Base-by-base conservation (phyloP, 2,329 filamentous ascomycete genomes). In the Curvularia verruculosa region DNA sequence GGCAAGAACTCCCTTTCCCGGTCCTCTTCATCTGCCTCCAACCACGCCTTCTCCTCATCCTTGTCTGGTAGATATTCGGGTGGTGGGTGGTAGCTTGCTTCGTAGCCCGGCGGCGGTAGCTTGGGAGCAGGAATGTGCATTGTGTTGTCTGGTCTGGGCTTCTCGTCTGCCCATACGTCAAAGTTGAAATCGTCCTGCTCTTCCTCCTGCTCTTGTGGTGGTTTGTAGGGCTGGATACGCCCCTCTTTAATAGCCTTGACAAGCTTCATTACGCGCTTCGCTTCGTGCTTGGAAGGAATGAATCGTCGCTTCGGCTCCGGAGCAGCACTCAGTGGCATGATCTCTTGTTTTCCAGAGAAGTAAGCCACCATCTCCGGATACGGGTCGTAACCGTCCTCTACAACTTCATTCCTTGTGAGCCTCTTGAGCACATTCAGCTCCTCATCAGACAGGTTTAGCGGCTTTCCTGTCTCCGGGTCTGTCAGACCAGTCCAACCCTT, bases 111-210 rank as follows among this genome's bases (percentile, higher is more conserved):
- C 36, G 95, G 94, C 26, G 94, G 88, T 48, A 96, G 83, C 75
- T 99, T 99, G 5, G 95, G 95, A 1, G 95, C 94, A 15, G 95
- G 90, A 52, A 98, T 89, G 71, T 97, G 91, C 93, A 98, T 98
- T 34, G 90, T 83, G 75, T 98, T 91, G 59, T 93, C 89, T 31
- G 90, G 86, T 66, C 89, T 85, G 10, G 91, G 87, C 66, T 89
- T 86, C 77, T 99, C 94, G 71, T 98, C 91, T 52, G 94, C 92
- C 95, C 95, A 99, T 52, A 99, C 85, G 72, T 99, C 95, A 71
- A 92, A 96, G 70, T 85, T 60, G 46, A 57, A 84, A 39, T 89
- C 82, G 52, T 90, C 87, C 57, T 90, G 87, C 48, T 89, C 85
- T 50, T 90, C 85, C 54, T 91, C 87, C 63, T 93, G 86, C 60